phyloP scores from a whole-genome alignment of 1,139 yeast genomes.

The Candida pseudoviswanathii region DNA sequence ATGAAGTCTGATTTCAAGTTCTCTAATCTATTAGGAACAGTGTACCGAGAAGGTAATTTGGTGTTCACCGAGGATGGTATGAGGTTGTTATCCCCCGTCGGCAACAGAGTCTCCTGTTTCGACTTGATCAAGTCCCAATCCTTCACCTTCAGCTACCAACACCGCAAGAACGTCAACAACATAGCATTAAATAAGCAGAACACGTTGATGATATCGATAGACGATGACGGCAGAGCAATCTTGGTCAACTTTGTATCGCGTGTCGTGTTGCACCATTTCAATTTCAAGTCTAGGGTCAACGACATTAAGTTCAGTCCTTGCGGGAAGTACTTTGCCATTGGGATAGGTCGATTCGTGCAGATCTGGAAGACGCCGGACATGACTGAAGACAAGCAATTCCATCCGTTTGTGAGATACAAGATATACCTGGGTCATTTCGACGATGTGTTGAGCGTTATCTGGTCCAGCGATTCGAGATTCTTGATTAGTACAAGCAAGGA shows the following conservation, averaged over 20 bases:
- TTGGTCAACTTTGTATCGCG: slow-evolving; percentile 82
- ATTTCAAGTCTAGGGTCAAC: slow-evolving; percentile 76
- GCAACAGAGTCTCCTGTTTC: slow-evolving; percentile 87
- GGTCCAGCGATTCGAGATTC: slow-evolving; percentile 92
- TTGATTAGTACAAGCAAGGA: slow-evolving; percentile 87
- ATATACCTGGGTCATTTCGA: slow-evolving; percentile 92
- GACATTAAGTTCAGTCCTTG: slow-evolving; percentile 87
- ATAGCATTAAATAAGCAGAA: slow-evolving; percentile 84
- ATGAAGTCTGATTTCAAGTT: slow-evolving; percentile 60
- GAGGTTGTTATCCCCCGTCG: slow-evolving; percentile 85
- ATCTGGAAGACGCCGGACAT: slow-evolving; percentile 91
- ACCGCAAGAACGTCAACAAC: slow-evolving; percentile 77
- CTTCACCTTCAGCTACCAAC: slow-evolving; percentile 90
- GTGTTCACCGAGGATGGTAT: slow-evolving; percentile 89
- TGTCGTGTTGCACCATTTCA: slow-evolving; percentile 92
- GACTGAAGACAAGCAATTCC: slow-evolving; percentile 80
- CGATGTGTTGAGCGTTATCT: slow-evolving; percentile 73
- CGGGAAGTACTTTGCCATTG: slow-evolving; percentile 85
- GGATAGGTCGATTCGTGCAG: slow-evolving; percentile 79
- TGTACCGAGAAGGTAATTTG: slow-evolving; percentile 87
- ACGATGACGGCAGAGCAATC: slow-evolving; percentile 91
- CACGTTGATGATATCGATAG: slow-evolving; percentile 81
- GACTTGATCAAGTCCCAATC: slow-evolving; percentile 84
- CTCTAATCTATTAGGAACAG: slow-evolving; percentile 90
- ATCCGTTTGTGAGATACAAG: slow-evolving; percentile 91